These are phyloP conservation scores for Raphanus hybrid DNA, from an alignment of 441 rosid species.

Conservation along the genomic window DNA sequence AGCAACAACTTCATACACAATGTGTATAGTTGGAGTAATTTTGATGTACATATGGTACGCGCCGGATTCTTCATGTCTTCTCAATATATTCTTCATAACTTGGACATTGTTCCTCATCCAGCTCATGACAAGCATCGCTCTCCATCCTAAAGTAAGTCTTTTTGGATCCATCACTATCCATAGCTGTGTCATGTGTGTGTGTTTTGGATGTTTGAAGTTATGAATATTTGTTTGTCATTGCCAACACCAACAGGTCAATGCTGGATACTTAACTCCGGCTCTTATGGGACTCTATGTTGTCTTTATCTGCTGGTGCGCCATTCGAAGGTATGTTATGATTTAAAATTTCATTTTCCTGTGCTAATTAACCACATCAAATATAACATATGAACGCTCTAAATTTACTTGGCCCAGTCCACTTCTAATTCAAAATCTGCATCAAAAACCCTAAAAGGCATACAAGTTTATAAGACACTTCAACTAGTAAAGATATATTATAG, in stretches of 20 bases:
- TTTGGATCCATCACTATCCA: not conserved
- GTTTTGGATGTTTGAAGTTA: slow-evolving; percentile 23
- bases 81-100: slow-evolving; percentile 91
- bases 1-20: slow-evolving; percentile 72
- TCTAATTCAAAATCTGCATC: slow-evolving; percentile 1
- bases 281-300: slow-evolving; percentile 97
- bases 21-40: slow-evolving; percentile 79
- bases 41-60: slow-evolving; percentile 97
- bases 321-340: slow-evolving; percentile 64
- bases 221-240: slow-evolving; percentile 7
- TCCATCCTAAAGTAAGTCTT: slow-evolving; percentile 76
- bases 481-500: not conserved
- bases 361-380: not conserved
- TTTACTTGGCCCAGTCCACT: not conserved
- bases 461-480: slow-evolving; percentile 17
- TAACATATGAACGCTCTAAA: not conserved
- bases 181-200: slow-evolving; percentile 8
- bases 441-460: not conserved
- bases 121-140: slow-evolving; percentile 91
- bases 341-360: not conserved
- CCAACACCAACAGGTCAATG: slow-evolving; percentile 60
- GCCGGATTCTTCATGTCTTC: slow-evolving; percentile 84
- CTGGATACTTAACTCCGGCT: slow-evolving; percentile 85
- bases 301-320: slow-evolving; percentile 98
- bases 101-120: slow-evolving; percentile 94